Base-by-base conservation (phyloP, 805 yeast genomes). In the Blastobotrys terrestris region DNA sequence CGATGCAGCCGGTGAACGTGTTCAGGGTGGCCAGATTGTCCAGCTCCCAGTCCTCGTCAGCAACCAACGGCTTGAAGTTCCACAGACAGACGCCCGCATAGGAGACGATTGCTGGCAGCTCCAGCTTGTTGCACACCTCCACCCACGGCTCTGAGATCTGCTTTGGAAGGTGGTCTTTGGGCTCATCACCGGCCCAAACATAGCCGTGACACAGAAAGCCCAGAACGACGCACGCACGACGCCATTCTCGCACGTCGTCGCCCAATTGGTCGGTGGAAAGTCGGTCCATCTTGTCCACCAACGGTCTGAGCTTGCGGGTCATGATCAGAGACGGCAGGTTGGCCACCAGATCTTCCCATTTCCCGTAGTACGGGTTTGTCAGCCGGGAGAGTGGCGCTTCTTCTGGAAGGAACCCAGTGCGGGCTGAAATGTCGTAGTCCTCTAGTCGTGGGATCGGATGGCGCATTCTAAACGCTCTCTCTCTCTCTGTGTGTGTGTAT, bases 1-100 rank as follows among this genome's bases (percentile, higher is more conserved):
- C 97, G 43, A 84, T 79, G 2, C 89, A 80, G 1, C 97, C 97
- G 0, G 97, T 90, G 66, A 83, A 92, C 0, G 97, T 89, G 65
- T 80, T 81, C 55, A 87, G 78, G 0, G 95, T 85, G 51, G 90
- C 85, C 53, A 91, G 72, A 61, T 85, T 83, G 51, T 84, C 83
- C 45, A 87, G 76, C 56, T 79, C 81, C 76, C 79, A 61, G 48
- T 67, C 60, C 54, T 67, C 71, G 1, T 66, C 67, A 6, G 84
- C 84, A 14, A 83, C 61, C 14, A 84, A 79, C 46, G 79, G 76
- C 59, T 78, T 80, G 76, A 80, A 91, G 67, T 91, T 91, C 97
- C 97, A 91, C 46, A 91, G 77, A 57, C 94, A 82, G 56, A 89
- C 72, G 1, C 92, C 86, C 2, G 97, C 88, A 66, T 89, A 92